Evolutionary conservation across 768 basidiomycete species (phyloP).

Genomic region (Auriscalpium vulgare): DNA sequence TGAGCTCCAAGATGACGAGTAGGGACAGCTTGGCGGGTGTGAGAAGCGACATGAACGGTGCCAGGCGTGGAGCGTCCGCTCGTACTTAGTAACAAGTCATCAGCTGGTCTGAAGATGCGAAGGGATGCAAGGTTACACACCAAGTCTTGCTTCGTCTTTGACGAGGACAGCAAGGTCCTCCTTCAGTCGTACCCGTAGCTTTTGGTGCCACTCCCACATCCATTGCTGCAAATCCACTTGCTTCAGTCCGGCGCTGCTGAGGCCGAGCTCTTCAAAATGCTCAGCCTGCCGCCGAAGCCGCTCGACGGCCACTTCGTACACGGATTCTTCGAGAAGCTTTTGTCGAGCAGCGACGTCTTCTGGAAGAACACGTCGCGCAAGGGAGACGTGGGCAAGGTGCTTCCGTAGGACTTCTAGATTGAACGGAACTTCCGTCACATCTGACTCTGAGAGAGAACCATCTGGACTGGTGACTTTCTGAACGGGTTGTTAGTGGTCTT

Average conservation of each 20-base stretch:
- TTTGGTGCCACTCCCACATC: constrained; percentile 85
- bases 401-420: constrained; percentile 66
- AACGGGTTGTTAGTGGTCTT: constrained; percentile 6
- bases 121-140: constrained; percentile 13
- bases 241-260: constrained; percentile 38
- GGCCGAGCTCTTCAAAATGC: constrained; percentile 47
- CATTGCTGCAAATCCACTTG: constrained; percentile 52
- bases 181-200: constrained; percentile 43
- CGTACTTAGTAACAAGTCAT: background rate
- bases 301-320: constrained; percentile 74
- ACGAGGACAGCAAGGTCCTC: constrained; percentile 42
- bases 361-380: constrained; percentile 55
- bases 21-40: constrained; percentile 74
- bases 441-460: constrained; percentile 13
- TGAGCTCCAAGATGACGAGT: constrained; percentile 82
- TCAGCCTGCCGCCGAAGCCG: constrained; percentile 59
- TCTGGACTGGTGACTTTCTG: constrained; percentile 12
- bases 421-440: constrained; percentile 46
- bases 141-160: constrained; percentile 25
- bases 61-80: constrained; percentile 25
- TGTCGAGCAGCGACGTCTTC: constrained; percentile 70
- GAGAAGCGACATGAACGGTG: constrained; percentile 71
- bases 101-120: background rate
- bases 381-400: constrained; percentile 54
- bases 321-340: constrained; percentile 75